phyloP scores from a whole-genome alignment of 2,329 filamentous ascomycete species.

The Metarhizium guizhouense region DNA sequence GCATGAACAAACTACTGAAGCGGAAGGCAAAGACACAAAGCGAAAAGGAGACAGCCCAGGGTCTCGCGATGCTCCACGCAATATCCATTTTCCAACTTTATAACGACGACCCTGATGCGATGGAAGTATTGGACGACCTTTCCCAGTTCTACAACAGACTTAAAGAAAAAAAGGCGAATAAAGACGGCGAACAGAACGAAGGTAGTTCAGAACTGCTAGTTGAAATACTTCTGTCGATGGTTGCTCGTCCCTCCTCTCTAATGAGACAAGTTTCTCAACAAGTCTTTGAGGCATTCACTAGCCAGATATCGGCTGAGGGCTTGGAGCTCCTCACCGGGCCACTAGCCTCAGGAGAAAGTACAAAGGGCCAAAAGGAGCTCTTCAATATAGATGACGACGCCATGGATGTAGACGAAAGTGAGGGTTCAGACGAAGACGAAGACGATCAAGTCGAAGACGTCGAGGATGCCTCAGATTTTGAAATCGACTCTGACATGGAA shows the following conservation, averaged over 20 bases:
- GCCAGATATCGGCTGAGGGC: slow-evolving; percentile 63
- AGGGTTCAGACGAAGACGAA: slow-evolving; percentile 32
- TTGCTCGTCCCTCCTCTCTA: slow-evolving; percentile 74
- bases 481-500: slow-evolving; percentile 30
- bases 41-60: slow-evolving; percentile 40
- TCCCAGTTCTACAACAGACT: slow-evolving; percentile 63
- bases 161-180: slow-evolving; percentile 33
- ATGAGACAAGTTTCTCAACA: slow-evolving; percentile 81
- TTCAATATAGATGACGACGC: slow-evolving; percentile 63
- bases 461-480: slow-evolving; percentile 34
- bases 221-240: slow-evolving; percentile 83
- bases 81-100: slow-evolving; percentile 83
- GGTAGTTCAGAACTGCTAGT: slow-evolving; percentile 65
- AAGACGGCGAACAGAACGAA: slow-evolving; percentile 43
- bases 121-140: slow-evolving; percentile 76
- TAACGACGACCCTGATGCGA: slow-evolving; percentile 78
- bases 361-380: slow-evolving; percentile 75
- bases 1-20: slow-evolving; percentile 44
- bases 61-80: slow-evolving; percentile 72
- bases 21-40: slow-evolving; percentile 23
- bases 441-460: slow-evolving; percentile 10
- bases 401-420: slow-evolving; percentile 40
- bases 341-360: slow-evolving; percentile 68
- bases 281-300: slow-evolving; percentile 76
- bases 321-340: slow-evolving; percentile 59